Evolutionary conservation across 257 asterid genomes (phyloP), one percentile per base, ranked within the genome.

Genomic region (Fraxinus anomala): DNA sequence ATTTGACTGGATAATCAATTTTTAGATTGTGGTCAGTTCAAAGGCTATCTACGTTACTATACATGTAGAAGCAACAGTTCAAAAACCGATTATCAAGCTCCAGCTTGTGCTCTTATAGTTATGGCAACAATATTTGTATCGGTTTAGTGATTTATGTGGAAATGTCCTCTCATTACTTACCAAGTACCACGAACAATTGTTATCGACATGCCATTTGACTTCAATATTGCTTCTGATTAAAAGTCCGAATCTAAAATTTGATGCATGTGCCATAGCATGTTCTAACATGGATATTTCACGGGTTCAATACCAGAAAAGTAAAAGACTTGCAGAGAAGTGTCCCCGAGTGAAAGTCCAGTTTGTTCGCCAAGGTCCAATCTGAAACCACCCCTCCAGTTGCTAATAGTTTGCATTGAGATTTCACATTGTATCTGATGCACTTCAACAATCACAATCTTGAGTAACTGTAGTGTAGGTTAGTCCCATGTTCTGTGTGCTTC

Each of bases 271-370:
- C 5, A 36, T 36, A 59, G 13, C 11, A 21, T 24, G 5, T 5
- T 63, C 68, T 63, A 23, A 63, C 30, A 33, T 49, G 16, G 76
- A 36, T 19, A 31, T 37, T 33, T 3, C 63, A 40, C 80, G 44
- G 77, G 80, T 76, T 70, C 73, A 77, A 10, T 80, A 81, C 19
- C 74, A 76, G 73, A 72, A 80, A 74, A 76, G 81, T 56, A 81
- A 76, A 44, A 76, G 73, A 47, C 81, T 81, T 76, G 84, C 84
- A 34, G 84, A 81, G 61, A 54, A 81, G 74, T 75, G 81, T 31
- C 81, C 78, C 1, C 81, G 75, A 68, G 71, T 81, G 70, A 81
- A 76, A 47, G 84, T 78, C 26, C 78, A 81, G 78, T 81, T 81
- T 76, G 71, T 76, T 63, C 78, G 81, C 73, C 77, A 44, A 69